Evolutionary conservation across 441 rosid species (phyloP).

Genomic region (Eugenia klotzschiana): DNA sequence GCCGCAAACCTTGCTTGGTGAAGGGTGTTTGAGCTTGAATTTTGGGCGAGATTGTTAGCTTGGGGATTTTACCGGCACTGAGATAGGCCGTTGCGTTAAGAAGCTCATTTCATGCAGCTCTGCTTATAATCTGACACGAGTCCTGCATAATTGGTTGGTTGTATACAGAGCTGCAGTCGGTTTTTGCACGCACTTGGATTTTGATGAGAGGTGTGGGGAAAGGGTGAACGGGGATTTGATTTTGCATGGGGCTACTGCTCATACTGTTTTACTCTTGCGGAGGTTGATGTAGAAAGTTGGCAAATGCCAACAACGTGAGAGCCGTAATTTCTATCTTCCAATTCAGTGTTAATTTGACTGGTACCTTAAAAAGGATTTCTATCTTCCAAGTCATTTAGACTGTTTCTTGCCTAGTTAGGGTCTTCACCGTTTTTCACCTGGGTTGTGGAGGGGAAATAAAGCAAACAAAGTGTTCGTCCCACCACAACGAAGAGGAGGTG

Average conservation of each 20-base stretch:
- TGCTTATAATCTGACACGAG: not conserved
- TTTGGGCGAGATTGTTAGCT: not conserved
- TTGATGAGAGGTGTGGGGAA: not conserved
- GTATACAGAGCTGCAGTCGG: not conserved
- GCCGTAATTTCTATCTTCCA: not conserved
- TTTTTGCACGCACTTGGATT: not conserved
- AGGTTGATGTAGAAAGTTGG: not conserved
- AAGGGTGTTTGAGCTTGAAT: not conserved
- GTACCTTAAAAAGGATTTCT: not conserved
- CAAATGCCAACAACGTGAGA: not conserved
- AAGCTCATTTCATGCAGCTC: not conserved
- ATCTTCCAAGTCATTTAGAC: not conserved
- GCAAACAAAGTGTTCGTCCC: not conserved
- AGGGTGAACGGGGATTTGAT: not conserved
- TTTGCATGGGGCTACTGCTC: not conserved
- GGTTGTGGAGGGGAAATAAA: not conserved
- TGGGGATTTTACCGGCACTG: not conserved
- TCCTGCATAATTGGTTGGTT: not conserved
- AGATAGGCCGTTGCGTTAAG: not conserved
- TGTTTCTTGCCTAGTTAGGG: not conserved
- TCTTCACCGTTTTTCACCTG: not conserved
- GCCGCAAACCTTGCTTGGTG: too few species aligned
- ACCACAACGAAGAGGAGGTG: not conserved
- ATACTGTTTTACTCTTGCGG: not conserved
- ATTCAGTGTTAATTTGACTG: not conserved